Conservation (phyloP, 768 basidiomycete species). For the Atractiella rhizophila region DNA sequence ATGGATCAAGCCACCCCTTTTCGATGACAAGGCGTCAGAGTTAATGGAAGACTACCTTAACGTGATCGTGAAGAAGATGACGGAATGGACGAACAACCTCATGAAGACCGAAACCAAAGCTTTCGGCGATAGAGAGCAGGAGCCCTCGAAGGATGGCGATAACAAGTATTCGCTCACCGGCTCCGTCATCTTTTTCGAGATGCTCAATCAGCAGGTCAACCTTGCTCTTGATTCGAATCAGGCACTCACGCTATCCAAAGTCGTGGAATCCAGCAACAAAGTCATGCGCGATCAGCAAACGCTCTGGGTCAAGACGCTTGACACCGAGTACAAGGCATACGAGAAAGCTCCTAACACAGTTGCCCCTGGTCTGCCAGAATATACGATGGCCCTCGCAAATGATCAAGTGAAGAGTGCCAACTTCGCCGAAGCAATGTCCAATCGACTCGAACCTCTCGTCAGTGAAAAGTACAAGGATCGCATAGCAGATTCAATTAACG, state of each 20-base stretch:
- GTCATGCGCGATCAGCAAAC: conserved; percentile 72
- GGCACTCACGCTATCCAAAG: conserved; percentile 69
- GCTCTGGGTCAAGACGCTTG: conserved; percentile 61
- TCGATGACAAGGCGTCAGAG: conserved; percentile 77
- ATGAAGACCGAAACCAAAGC: conserved; percentile 72
- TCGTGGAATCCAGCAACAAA: conserved; percentile 62
- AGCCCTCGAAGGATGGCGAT: conserved; percentile 69
- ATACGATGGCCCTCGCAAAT: conserved; percentile 85
- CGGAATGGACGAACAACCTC: conserved; percentile 85
- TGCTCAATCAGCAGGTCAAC: conserved; percentile 40
- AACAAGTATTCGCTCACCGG: conserved; percentile 76
- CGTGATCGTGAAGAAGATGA: conserved; percentile 76
- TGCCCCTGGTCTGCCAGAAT: conserved; percentile 71
- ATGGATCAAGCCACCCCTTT: conserved; percentile 60
- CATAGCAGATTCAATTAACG: conserved; percentile 68
- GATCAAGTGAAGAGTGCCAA: conserved; percentile 94
- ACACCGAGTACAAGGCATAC: conserved; percentile 55
- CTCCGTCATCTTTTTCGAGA: conserved; percentile 84
- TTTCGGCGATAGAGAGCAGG: conserved; percentile 54
- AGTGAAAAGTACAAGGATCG: conserved; percentile 65
- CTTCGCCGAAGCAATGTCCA: conserved; percentile 61
- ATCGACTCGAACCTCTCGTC: conserved; percentile 67
- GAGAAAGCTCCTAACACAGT: conserved; percentile 40
- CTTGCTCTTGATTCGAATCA: conserved; percentile 87
- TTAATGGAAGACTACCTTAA: conserved; percentile 88